A percentile compares a stretch with the other conserved stretches of the same genome.
Evolutionary conservation across 371 early-diverging fungal species (phyloP).

Genomic region (Thermomucor indicae-seudaticae): DNA sequence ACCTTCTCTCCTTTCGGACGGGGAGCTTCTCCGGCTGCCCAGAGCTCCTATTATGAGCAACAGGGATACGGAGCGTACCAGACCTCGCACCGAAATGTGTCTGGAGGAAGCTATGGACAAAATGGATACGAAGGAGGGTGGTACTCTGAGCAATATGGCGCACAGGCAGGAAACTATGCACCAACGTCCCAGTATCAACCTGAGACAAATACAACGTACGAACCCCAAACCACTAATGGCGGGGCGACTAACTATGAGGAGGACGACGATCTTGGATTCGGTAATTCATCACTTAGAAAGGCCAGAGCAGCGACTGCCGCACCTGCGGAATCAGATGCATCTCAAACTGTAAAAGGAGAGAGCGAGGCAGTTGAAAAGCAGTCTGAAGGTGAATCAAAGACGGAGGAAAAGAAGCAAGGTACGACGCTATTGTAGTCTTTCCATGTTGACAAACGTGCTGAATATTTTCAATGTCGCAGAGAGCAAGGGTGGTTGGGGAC

Average conservation of each 20-base stretch:
- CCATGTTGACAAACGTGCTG: neutral
- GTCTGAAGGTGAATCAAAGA: constrained; percentile 6
- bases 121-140: neutral
- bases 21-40: neutral
- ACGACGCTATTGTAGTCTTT: constrained; percentile 2
- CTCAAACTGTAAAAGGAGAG: constrained; percentile 2
- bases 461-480: constrained; percentile 3
- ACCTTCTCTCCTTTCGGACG: constrained; percentile 31
- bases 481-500: constrained; percentile 44
- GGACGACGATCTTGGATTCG: constrained; percentile 56
- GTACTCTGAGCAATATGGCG: neutral
- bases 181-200: constrained; percentile 14
- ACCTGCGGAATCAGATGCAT: constrained; percentile 5
- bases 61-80: neutral
- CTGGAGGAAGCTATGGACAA: neutral
- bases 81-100: too few relatives aligned
- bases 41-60: neutral
- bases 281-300: constrained; percentile 36
- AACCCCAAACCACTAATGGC: neutral
- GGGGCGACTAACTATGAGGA: constrained; percentile 12
- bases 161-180: neutral
- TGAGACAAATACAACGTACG: constrained; percentile 2
- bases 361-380: constrained; percentile 6
- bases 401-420: constrained; percentile 18
- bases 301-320: constrained; percentile 8